Evolutionary conservation across 2,329 filamentous ascomycete species (phyloP).

Genomic region (Byssothecium circinans): DNA sequence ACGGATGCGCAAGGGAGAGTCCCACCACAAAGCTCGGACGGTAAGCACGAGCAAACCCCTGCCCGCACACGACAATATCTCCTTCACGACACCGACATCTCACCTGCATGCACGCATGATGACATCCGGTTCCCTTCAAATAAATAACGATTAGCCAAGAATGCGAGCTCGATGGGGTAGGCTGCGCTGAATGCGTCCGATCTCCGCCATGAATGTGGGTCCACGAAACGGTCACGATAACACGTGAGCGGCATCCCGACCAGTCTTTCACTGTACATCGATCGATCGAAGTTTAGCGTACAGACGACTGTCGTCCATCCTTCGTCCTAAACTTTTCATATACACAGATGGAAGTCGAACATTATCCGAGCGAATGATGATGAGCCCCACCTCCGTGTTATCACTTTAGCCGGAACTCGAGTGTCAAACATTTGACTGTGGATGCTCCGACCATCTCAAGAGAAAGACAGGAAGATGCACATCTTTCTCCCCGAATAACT

Average conservation of each 20-base stretch:
- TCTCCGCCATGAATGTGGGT: no score
- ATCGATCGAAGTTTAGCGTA: background rate
- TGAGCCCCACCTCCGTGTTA: conserved; percentile 1
- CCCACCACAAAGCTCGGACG: background rate
- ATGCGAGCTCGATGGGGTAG: no score
- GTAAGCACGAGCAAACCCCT: background rate
- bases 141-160: no score
- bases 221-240: no score
- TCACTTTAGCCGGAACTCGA: conserved; percentile 2
- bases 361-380: conserved; percentile 8
- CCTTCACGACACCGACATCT: background rate
- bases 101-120: background rate
- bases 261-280: no score
- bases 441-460: background rate
- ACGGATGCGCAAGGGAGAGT: no score
- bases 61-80: background rate
- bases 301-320: background rate
- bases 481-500: no score
- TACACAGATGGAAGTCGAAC: background rate
- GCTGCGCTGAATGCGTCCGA: no score
- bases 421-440: background rate
- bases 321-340: background rate
- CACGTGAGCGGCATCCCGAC: no score
- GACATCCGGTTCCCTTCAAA: no score
- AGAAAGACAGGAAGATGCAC: no score